phyloP scores from a whole-genome alignment of 1,139 yeast genomes.

The Tardiomyces digboiensis region DNA sequence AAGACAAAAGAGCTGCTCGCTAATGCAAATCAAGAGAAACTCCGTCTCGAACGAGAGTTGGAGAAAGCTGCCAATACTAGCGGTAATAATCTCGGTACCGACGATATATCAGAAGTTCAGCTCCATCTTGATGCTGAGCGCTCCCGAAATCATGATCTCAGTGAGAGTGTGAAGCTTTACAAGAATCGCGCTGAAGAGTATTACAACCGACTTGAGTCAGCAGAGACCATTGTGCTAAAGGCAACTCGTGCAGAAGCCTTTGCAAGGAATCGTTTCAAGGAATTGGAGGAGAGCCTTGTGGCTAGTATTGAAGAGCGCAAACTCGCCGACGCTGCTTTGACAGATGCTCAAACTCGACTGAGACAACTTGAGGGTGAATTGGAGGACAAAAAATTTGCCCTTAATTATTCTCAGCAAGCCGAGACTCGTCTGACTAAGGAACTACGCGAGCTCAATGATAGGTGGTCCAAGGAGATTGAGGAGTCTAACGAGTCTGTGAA shows the following conservation, averaged over 20 bases:
- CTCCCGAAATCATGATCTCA: slow-evolving; percentile 42
- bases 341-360: slow-evolving; percentile 45
- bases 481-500: slow-evolving; percentile 12
- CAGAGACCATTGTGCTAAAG: slow-evolving; percentile 62
- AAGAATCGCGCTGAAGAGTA: slow-evolving; percentile 70
- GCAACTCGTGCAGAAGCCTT: slow-evolving; percentile 52
- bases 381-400: slow-evolving; percentile 49
- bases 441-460: slow-evolving; percentile 12
- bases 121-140: slow-evolving; percentile 45
- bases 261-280: slow-evolving; percentile 47
- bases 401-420: slow-evolving; percentile 41
- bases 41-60: slow-evolving; percentile 41
- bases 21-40: slow-evolving; percentile 37
- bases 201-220: slow-evolving; percentile 62
- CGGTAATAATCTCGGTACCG: slow-evolving; percentile 17
- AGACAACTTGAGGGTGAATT: slow-evolving; percentile 48
- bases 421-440: slow-evolving; percentile 40
- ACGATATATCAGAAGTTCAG: slow-evolving; percentile 15
- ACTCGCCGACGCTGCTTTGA: slow-evolving; percentile 47
- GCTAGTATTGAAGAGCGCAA: slow-evolving; percentile 51
- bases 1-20: slow-evolving; percentile 42
- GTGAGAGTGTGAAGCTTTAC: slow-evolving; percentile 49
- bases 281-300: slow-evolving; percentile 42
- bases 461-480: slow-evolving; percentile 19
- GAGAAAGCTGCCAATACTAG: too few relatives aligned